Evolutionary conservation across 148 eudicot species (phyloP).

Genomic region (Arctostaphylos glauca): DNA sequence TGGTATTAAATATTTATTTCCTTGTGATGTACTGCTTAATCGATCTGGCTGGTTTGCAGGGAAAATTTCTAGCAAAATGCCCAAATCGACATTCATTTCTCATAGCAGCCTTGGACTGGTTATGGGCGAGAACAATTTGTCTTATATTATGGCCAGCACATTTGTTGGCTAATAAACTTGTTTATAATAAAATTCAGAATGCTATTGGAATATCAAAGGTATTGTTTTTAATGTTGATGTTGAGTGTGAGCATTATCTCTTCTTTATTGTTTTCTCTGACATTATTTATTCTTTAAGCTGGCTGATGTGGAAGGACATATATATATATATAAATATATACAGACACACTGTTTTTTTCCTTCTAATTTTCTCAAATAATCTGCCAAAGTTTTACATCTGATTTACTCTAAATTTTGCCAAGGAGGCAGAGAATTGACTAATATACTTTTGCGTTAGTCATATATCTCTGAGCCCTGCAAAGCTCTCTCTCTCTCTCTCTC

Average conservation of each 20-base stretch:
- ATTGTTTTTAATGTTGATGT: constrained; percentile 1
- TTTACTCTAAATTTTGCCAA: neutral
- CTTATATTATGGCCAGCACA: constrained; percentile 76
- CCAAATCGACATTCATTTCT: constrained; percentile 48
- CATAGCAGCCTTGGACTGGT: constrained; percentile 55
- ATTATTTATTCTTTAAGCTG: constrained; percentile 4
- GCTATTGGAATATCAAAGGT: constrained; percentile 93
- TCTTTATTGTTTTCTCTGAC: neutral
- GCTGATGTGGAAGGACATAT: constrained; percentile 1
- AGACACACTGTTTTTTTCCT: neutral
- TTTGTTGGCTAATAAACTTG: constrained; percentile 60
- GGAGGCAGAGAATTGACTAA: neutral
- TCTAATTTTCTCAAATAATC: neutral
- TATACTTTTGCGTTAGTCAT: neutral
- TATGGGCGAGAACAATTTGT: constrained; percentile 73
- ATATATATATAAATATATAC: no score
- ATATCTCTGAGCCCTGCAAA: neutral
- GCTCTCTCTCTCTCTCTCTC: neutral
- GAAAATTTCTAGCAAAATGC: constrained; percentile 62
- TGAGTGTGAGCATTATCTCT: neutral
- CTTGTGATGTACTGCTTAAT: neutral
- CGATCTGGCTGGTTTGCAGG: constrained; percentile 41
- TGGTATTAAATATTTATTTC: neutral
- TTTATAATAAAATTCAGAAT: constrained; percentile 77
- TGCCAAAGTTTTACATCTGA: neutral